phyloP scores from a whole-genome alignment of 306 rosid genomes.

The Trifolium fragiferum region DNA sequence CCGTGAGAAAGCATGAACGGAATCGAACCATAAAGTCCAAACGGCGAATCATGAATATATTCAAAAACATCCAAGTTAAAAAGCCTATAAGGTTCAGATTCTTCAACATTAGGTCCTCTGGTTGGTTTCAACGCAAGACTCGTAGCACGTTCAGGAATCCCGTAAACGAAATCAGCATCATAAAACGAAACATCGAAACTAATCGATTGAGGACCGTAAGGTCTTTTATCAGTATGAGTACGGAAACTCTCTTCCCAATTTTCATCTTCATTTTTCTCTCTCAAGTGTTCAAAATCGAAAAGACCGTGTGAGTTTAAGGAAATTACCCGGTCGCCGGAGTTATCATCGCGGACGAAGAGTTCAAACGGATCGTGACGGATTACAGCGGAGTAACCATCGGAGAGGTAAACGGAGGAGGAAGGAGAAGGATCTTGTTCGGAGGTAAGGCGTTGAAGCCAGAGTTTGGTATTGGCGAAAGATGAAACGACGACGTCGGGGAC shows the following conservation, averaged over 20 bases:
- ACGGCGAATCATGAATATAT: constrained; percentile 80
- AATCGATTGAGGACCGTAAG: constrained; percentile 90
- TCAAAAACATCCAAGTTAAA: constrained; percentile 93
- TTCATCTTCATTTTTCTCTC: constrained; percentile 67
- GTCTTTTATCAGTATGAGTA: constrained; percentile 73
- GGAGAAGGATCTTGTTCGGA: constrained; percentile 62
- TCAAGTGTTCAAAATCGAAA: constrained; percentile 86
- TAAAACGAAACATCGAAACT: constrained; percentile 87
- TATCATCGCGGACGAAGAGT: constrained; percentile 67
- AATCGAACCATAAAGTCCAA: constrained; percentile 86
- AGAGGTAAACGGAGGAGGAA: constrained; percentile 64
- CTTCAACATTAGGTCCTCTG: constrained; percentile 78
- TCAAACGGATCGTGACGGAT: constrained; percentile 89
- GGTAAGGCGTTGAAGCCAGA: constrained; percentile 68
- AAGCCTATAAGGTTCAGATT: constrained; percentile 87
- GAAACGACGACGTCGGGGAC: constrained; percentile 81
- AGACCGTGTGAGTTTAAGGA: constrained; percentile 84
- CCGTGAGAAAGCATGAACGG: constrained; percentile 97
- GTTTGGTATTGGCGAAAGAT: constrained; percentile 57
- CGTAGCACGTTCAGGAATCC: constrained; percentile 90
- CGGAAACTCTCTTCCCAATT: constrained; percentile 83
- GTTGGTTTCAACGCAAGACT: constrained; percentile 79
- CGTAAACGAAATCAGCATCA: constrained; percentile 82
- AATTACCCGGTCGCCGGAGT: constrained; percentile 62
- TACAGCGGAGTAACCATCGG: constrained; percentile 76